Evolutionary conservation across 1,284 basidiomycete genomes (phyloP).

Genomic region (Rugosomyces carneus): DNA sequence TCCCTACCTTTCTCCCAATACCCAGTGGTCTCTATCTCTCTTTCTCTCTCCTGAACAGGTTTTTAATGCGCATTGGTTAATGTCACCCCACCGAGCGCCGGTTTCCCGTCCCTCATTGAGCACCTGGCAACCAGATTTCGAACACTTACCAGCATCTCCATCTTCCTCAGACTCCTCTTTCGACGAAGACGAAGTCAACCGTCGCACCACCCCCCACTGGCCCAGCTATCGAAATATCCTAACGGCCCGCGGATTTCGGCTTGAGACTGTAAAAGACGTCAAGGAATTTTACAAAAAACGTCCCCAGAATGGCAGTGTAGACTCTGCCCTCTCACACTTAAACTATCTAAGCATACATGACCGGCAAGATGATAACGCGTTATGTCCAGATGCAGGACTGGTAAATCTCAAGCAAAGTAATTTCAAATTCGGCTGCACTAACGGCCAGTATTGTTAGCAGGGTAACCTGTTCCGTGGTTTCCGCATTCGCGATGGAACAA

Average conservation of each 20-base stretch:
- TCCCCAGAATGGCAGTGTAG: slow-evolving; percentile 21
- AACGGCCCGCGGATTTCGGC: slow-evolving; percentile 45
- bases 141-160: slow-evolving; percentile 27
- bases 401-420: slow-evolving; percentile 32
- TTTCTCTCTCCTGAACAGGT: too few species aligned
- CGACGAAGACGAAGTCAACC: slow-evolving; percentile 60
- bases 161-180: slow-evolving; percentile 42
- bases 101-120: slow-evolving; percentile 12
- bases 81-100: background rate
- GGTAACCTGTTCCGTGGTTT: slow-evolving; percentile 67
- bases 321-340: slow-evolving; percentile 18
- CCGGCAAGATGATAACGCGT: slow-evolving; percentile 43
- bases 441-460: slow-evolving; percentile 35
- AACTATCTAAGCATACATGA: slow-evolving; percentile 31
- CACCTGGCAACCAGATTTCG: slow-evolving; percentile 21
- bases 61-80: background rate
- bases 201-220: slow-evolving; percentile 57
- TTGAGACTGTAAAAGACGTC: slow-evolving; percentile 64
- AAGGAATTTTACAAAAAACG: slow-evolving; percentile 45
- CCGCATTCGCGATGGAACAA: slow-evolving; percentile 41
- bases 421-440: background rate
- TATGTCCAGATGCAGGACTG: slow-evolving; percentile 65
- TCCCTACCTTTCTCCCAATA: slow-evolving; percentile 8
- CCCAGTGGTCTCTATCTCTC: background rate
- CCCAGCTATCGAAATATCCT: slow-evolving; percentile 44